Conservation (phyloP, 352 stramenopile species). For the Phytophthora foliorum region DNA sequence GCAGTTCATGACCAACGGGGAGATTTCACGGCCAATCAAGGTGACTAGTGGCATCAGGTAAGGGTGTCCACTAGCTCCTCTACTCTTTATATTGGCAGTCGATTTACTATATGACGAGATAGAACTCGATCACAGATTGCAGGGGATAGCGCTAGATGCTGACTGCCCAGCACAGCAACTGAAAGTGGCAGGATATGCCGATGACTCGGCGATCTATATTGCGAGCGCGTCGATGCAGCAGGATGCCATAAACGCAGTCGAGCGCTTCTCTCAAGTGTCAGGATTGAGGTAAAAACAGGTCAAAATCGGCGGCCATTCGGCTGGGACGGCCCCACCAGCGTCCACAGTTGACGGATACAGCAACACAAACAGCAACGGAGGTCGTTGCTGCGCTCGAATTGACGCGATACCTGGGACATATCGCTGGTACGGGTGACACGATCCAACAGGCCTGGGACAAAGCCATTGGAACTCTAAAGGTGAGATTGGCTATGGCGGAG, state of each 20-base stretch:
- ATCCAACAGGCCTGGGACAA: neutral
- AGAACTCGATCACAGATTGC: neutral
- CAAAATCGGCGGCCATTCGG: neutral
- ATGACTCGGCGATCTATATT: slow-evolving; percentile 7
- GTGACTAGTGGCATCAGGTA: slow-evolving; percentile 15
- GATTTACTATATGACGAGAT: neutral
- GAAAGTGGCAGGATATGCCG: neutral
- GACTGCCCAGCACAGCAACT: neutral
- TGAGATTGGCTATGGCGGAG: neutral
- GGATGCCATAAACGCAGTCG: neutral
- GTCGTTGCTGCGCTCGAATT: too few species aligned
- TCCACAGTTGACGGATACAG: neutral
- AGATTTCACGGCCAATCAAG: neutral
- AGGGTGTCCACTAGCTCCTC: slow-evolving; percentile 8
- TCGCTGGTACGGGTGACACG: neutral
- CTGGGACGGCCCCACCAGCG: too few species aligned
- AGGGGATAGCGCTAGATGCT: neutral
- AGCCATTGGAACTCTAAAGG: neutral
- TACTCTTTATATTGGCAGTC: neutral
- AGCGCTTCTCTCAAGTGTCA: neutral
- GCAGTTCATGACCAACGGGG: slow-evolving; percentile 15
- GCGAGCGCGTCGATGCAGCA: neutral
- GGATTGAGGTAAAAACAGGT: neutral
- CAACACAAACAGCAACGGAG: neutral
- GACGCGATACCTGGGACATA: neutral